These are phyloP conservation scores for Alternaria burnsii DNA, from an alignment of 2,329 filamentous ascomycete species.

Conservation along the genomic window DNA sequence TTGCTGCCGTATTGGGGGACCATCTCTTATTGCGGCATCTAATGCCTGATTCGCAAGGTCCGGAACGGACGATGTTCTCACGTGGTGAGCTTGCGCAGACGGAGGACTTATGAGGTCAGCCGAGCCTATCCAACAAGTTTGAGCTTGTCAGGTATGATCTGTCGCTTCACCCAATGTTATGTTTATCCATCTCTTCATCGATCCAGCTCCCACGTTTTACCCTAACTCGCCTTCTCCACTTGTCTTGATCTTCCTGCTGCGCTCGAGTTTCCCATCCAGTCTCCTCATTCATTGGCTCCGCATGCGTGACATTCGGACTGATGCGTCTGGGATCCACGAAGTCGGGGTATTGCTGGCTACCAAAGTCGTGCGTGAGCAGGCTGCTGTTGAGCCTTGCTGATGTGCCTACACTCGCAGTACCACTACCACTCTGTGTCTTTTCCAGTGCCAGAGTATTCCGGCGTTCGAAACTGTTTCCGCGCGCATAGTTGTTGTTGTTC, in stretches of 20 bases:
- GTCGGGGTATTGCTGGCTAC: constrained; percentile 31
- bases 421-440: constrained; percentile 23
- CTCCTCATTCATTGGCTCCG: constrained; percentile 15
- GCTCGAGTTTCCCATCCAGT: constrained; percentile 25
- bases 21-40: neutral
- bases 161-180: constrained; percentile 39
- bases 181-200: constrained; percentile 47
- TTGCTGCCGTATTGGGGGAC: neutral
- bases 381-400: constrained; percentile 10
- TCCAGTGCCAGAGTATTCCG: constrained; percentile 25
- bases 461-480: constrained; percentile 12
- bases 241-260: constrained; percentile 26
- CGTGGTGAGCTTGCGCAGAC: neutral
- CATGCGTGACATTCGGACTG: constrained; percentile 35
- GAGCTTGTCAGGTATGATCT: neutral
- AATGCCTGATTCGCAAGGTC: neutral
- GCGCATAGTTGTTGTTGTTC: constrained; percentile 18
- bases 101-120: neutral
- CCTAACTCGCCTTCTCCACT: constrained; percentile 30
- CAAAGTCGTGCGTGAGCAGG: constrained; percentile 15
- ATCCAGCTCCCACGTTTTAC: constrained; percentile 39
- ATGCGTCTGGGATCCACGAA: constrained; percentile 40
- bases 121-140: neutral
- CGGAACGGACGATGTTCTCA: neutral
- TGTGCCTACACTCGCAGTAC: constrained; percentile 8